Conservation (phyloP, 441 rosid species). For the Brassica balearica region DNA sequence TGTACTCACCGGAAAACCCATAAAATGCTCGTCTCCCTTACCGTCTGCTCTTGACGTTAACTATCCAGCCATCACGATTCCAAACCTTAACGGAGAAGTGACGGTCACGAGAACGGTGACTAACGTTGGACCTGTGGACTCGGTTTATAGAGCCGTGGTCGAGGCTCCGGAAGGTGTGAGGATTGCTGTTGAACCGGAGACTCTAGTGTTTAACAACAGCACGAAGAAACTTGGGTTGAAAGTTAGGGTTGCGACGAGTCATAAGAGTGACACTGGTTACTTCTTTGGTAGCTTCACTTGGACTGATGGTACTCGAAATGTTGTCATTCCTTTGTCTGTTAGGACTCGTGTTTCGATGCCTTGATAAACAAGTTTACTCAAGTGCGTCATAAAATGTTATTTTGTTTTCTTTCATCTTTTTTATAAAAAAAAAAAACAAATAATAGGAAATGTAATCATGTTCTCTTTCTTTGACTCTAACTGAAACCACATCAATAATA, state of each 20-base stretch:
- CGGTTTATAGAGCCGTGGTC: constrained; percentile 52
- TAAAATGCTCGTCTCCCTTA: constrained; percentile 35
- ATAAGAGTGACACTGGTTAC: constrained; percentile 46
- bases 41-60: constrained; percentile 59
- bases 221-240: constrained; percentile 57
- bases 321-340: constrained; percentile 39
- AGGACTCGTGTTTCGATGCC: constrained; percentile 25
- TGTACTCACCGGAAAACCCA: constrained; percentile 37
- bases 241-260: constrained; percentile 54
- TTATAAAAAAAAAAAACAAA: background rate
- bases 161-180: constrained; percentile 56
- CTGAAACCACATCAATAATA: constrained; percentile 44
- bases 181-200: constrained; percentile 55
- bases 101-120: constrained; percentile 64
- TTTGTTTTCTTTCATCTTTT: too few relatives aligned
- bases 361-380: background rate
- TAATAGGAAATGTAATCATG: constrained; percentile 3
- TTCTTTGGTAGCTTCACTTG: constrained; percentile 51
- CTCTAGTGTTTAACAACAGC: constrained; percentile 52
- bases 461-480: constrained; percentile 42
- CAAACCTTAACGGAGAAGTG: constrained; percentile 45
- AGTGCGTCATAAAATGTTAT: constrained; percentile 10
- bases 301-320: constrained; percentile 40
- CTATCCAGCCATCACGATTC: constrained; percentile 61
- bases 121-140: constrained; percentile 62